These are phyloP conservation scores for Candida qinlingensis DNA, from an alignment of 805 yeast species.

Conservation along the genomic window DNA sequence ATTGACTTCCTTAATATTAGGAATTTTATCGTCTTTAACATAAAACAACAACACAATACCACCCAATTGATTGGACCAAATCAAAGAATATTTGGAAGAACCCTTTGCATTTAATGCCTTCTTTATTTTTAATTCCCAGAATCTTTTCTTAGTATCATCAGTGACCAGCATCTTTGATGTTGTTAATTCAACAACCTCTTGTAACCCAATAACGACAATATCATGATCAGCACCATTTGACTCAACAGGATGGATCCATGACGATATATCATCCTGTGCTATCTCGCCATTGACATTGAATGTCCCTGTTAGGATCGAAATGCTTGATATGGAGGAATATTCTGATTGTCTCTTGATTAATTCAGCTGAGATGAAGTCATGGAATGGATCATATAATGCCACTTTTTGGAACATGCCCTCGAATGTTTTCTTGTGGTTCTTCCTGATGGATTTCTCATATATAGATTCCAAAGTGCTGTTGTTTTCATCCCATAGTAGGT, in stretches of 20 bases:
- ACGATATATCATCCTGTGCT: constrained; percentile 50
- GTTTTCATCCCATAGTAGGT: constrained; percentile 88
- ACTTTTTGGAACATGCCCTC: constrained; percentile 37
- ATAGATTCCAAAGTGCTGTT: constrained; percentile 80
- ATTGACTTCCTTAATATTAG: constrained; percentile 54
- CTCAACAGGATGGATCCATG: constrained; percentile 73
- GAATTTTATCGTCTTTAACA: constrained; percentile 47
- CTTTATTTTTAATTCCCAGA: constrained; percentile 64
- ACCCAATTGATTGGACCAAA: constrained; percentile 80
- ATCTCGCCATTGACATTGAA: constrained; percentile 78
- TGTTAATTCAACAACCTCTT: constrained; percentile 81
- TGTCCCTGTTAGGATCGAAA: constrained; percentile 74
- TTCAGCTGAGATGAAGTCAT: constrained; percentile 72
- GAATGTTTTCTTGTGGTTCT: constrained; percentile 25
- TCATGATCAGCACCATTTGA: constrained; percentile 43
- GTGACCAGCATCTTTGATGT: constrained; percentile 80
- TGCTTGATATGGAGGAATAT: constrained; percentile 56
- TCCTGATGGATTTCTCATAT: constrained; percentile 42
- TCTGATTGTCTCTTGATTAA: constrained; percentile 42
- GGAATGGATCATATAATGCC: constrained; percentile 79
- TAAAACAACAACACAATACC: constrained; percentile 74
- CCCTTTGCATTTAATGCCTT: constrained; percentile 33
- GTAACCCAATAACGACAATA: constrained; percentile 75
- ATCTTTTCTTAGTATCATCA: constrained; percentile 53
- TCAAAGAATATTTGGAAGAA: constrained; percentile 38